Evolutionary conservation across 1,284 basidiomycete species (phyloP), one percentile per base, ranked within the genome.

Genomic region (Thecaphora thlaspeos): DNA sequence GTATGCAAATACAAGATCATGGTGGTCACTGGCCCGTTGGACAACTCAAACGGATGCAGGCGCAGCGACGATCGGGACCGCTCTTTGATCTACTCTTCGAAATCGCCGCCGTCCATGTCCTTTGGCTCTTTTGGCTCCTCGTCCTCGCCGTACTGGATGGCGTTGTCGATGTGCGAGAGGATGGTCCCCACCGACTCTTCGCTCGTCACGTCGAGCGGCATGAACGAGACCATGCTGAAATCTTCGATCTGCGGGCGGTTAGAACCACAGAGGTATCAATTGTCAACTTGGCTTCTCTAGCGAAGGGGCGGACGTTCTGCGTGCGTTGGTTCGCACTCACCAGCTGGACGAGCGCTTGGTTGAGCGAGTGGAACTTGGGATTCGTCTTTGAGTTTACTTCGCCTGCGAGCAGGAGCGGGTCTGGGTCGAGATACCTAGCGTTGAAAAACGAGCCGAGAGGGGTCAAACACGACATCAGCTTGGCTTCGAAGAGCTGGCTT

Each of bases 171-270:
- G 78, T 97, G 92, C 75, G 90, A 92, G 45, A 98, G 83, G 14
- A 97, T 86, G 1, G 85, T 87, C 73, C 91, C 90, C 44, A 99
- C 83, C 10, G 90, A 92, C 70, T 96, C 91, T 46, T 93, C 86
- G 60, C 86, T 85, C 2, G 90, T 88, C 45, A 96, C 85, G 79
- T 99, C 91, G 41, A 98, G 83, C 1, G 95, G 93, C 37, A 98
- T 81, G 82, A 99, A 99, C 2, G 91, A 92, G 4, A 99, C 95
- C 51, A 99, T 85, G 44, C 93, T 94, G 78, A 97, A 93, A 76
- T 98, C 95, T 78, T 97, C 92, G 77, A 99, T 97, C 91, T 95
- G 78, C 41, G 30, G 44, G 9, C 22, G 21, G 22, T 17, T 4
- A 39, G 38, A 28, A 34, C 22, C 46, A 54, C 17, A 28, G 38